Base-by-base conservation (phyloP, 2,329 filamentous ascomycete genomes). In the Sporothrix brunneoviolacea region DNA sequence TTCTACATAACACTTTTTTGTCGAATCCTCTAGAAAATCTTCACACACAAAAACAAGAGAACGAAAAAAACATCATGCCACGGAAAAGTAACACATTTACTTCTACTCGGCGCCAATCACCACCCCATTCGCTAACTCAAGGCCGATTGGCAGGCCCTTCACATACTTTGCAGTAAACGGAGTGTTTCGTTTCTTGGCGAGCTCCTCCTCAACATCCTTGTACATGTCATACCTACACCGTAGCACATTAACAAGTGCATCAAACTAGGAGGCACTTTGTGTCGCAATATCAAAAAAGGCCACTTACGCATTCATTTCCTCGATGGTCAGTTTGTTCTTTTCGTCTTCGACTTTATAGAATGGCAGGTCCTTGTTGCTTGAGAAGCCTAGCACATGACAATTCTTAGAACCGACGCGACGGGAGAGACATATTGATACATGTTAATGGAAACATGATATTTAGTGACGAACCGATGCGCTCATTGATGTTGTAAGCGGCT, bases 221-320 rank as follows among this genome's bases (percentile, higher is more conserved):
- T 77, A 72, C 76, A 82, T 79, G 58, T 82, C 75, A 55, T 82
- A 82, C 12, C 74, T 77, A 4, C n/a, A n/a, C n/a, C n/a, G n/a
- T n/a, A n/a, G n/a, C n/a, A n/a, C n/a, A n/a, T n/a, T n/a, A n/a
- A n/a, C n/a, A n/a, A n/a, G n/a, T n/a, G n/a, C n/a, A n/a, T n/a
- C n/a, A n/a, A n/a, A n/a, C n/a, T n/a, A n/a, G n/a, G n/a, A n/a
- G n/a, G n/a, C n/a, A n/a, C n/a, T n/a, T n/a, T 6, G 32, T 9
- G 32, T 9, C 10, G n/a, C 48, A 28, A 37, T 13, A 12, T 32
- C 24, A 9, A 8, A 3, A 15, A 12, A 42, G 22, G 7, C 49
- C 43, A 70, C 75, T 68, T 67, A 79, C 70, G 70, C 69, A 54
- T 86, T 85, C 80, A 86, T 84, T 62, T 86, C 82, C 55, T 84